Evolutionary conservation across 2,329 filamentous ascomycete genomes (phyloP).

Genomic region (Talaromyces rugulosus): DNA sequence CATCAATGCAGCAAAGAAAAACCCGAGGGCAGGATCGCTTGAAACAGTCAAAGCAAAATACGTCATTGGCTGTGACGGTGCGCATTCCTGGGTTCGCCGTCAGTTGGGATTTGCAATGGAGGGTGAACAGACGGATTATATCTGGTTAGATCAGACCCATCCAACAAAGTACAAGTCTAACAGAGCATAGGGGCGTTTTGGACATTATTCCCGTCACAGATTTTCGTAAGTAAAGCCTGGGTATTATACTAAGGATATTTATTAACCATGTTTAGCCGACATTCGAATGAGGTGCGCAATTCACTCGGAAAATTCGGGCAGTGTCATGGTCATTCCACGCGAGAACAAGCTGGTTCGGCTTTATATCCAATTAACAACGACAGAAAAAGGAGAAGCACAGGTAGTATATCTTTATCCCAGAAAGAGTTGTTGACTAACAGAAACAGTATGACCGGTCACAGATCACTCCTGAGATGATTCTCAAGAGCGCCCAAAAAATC

Average conservation of each 20-base stretch:
- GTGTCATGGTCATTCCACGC: conserved; percentile 61
- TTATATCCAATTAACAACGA: conserved; percentile 58
- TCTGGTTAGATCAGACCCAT: background rate
- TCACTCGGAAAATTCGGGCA: conserved; percentile 52
- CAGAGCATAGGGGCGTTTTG: background rate
- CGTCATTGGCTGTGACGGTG: conserved; percentile 22
- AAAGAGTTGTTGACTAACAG: background rate
- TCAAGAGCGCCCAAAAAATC: conserved; percentile 60
- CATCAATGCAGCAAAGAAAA: conserved; percentile 29
- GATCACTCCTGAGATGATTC: conserved; percentile 61
- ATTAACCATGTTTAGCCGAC: conserved; percentile 28
- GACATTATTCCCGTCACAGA: background rate
- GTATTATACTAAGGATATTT: background rate
- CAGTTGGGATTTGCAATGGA: conserved; percentile 17
- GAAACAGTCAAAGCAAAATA: conserved; percentile 41
- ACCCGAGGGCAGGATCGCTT: background rate
- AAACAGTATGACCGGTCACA: conserved; percentile 26
- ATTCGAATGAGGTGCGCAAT: conserved; percentile 57
- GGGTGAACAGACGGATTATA: conserved; percentile 14
- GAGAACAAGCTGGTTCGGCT: conserved; percentile 61
- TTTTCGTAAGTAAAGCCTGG: background rate
- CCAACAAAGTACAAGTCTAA: background rate
- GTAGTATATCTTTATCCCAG: conserved; percentile 48
- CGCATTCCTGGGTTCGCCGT: conserved; percentile 19
- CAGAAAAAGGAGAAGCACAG: background rate